phyloP scores from a whole-genome alignment of 2,329 filamentous ascomycete species.

The Diaporthe batatas region DNA sequence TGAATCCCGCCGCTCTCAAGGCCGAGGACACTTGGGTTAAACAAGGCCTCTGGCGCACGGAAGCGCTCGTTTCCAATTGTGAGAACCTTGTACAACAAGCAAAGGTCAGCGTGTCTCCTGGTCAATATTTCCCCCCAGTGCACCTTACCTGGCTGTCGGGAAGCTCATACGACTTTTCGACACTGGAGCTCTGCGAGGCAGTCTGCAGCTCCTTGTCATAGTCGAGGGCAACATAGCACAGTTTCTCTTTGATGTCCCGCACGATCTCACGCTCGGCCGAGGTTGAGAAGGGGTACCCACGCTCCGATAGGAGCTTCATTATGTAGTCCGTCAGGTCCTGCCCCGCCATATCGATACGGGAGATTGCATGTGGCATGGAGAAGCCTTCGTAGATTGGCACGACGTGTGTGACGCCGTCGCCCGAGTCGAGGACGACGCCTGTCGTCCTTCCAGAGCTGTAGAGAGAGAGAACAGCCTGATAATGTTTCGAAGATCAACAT shows the following conservation, averaged over 20 bases:
- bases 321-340: slow-evolving; percentile 99
- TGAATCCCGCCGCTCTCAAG: slow-evolving; percentile 99
- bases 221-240: slow-evolving; percentile 99
- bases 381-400: slow-evolving; percentile 99
- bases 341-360: slow-evolving; percentile 99
- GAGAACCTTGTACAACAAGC: slow-evolving; percentile 73
- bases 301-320: slow-evolving; percentile 99
- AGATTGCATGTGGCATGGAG: slow-evolving; percentile 99
- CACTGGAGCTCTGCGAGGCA: slow-evolving; percentile 95
- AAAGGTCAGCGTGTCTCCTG: background rate
- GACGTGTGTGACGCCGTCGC: slow-evolving; percentile 99
- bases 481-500: slow-evolving; percentile 58
- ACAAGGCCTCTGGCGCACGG: slow-evolving; percentile 99
- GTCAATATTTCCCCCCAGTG: rapidly evolving
- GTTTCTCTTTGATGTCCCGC: slow-evolving; percentile 98
- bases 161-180: slow-evolving; percentile 99
- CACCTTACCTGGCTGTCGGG: slow-evolving; percentile 82
- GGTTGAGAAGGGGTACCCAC: slow-evolving; percentile 99
- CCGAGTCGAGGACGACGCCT: slow-evolving; percentile 99
- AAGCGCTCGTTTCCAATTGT: slow-evolving; percentile 99
- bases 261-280: slow-evolving; percentile 77
- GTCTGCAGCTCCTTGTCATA: slow-evolving; percentile 99
- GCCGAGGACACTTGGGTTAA: slow-evolving; percentile 98
- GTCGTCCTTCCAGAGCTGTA: slow-evolving; percentile 99
- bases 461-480: slow-evolving; percentile 89